Evolutionary conservation across 768 basidiomycete species (phyloP), one percentile per base, ranked within the genome.

Genomic region (Terana coerulea): DNA sequence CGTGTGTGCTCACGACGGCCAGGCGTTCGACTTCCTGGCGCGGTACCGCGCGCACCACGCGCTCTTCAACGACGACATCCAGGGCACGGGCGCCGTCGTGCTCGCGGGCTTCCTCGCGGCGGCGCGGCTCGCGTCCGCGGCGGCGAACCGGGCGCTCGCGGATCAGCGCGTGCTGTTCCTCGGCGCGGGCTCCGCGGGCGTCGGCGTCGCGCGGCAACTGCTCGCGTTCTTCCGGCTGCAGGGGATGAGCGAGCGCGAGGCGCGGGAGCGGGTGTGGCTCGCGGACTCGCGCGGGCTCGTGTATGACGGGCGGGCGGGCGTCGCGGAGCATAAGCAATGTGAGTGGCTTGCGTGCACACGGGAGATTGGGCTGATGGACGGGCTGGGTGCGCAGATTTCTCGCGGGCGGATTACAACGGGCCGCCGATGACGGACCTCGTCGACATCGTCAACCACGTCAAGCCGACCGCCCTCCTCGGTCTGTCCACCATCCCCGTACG

Each of bases 51-150:
- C 84, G 55, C 75, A 82, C 47, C 92, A 89, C 64, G 83, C 83
- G 21, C 72, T 88, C 29, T 92, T 93, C 75, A 93, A 93, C 64
- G 92, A 95, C 58, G 91, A 95, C 63, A 91, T 94, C 57, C 91
- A 93, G 64, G 76, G 82, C 34, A 98, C 94, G 2, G 94, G 93
- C 17, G 89, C 91, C 26, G 93, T 95, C 59, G 88, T 95, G 33
- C 82, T 98, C 46, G 86, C 85, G 47, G 95, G 95, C 3, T 86
- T 95, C 72, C 65, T 94, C 61, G 92, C 91, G 59, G 95, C 94
- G 33, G 90, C 91, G 21, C 83, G 81, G 55, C 74, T 92, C 31
- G 78, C 88, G 0, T 82, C 83, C 17, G 78, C 72, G 3, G 86
- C 86, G 2, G 86, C 86, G n/a, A 84, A 84, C 4, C 69, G 71